phyloP scores from a whole-genome alignment of 176 grass and related monocot species.

The Chrysopogon serrulatus region DNA sequence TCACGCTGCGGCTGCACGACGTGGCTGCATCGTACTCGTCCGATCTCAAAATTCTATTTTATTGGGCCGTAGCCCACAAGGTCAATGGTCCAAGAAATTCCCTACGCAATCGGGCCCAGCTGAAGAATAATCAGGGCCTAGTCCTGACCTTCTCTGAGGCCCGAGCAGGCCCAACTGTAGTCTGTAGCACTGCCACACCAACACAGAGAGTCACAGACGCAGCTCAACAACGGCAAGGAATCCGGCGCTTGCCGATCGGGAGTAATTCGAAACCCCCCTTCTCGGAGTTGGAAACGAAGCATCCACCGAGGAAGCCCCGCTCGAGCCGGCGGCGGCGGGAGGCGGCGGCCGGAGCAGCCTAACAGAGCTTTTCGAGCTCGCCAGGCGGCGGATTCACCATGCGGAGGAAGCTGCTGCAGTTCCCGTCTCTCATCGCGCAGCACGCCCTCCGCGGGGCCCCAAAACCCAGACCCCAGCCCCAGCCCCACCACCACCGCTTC shows the following conservation, averaged over 20 bases:
- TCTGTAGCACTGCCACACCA: too few relatives aligned
- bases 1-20: not conserved
- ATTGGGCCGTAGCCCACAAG: not conserved
- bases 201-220: not conserved
- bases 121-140: not conserved
- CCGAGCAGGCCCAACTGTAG: too few relatives aligned
- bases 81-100: not conserved
- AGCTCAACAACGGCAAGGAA: not conserved
- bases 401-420: constrained; percentile 32
- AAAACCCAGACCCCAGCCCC: constrained; percentile 19
- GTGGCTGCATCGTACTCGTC: not conserved
- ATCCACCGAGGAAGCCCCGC: not conserved
- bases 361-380: not conserved
- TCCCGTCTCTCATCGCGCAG: constrained; percentile 29
- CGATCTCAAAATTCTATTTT: not conserved
- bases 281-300: not conserved
- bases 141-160: not conserved
- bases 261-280: not conserved
- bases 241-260: not conserved
- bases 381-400: not conserved
- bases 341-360: not conserved
- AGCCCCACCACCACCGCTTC: not conserved
- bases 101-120: not conserved
- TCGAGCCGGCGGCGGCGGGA: not conserved
- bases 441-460: constrained; percentile 20